phyloP scores from a whole-genome alignment of 805 yeast genomes.

The Sugiyamaella americana region DNA sequence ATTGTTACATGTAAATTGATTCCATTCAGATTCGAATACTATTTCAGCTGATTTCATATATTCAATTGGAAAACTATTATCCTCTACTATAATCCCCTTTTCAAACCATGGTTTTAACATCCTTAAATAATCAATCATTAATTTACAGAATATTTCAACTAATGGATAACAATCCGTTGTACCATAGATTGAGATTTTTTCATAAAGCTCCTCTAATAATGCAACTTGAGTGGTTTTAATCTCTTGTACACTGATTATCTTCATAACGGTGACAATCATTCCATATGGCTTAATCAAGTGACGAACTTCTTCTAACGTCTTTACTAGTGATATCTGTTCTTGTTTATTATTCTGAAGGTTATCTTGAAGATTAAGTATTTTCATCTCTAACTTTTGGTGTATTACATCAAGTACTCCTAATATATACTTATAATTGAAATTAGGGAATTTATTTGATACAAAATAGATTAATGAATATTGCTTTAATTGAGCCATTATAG shows the following conservation, averaged over 20 bases:
- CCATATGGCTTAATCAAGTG: slow-evolving; percentile 7
- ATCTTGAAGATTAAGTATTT: slow-evolving; percentile 9
- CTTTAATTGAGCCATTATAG: slow-evolving; percentile 9
- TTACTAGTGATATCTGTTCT: too few species aligned
- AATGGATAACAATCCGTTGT: neutral
- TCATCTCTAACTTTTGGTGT: slow-evolving; percentile 3
- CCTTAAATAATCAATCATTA: neutral
- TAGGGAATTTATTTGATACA: slow-evolving; percentile 8
- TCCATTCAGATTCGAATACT: too few species aligned
- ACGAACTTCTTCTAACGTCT: neutral
- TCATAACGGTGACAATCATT: slow-evolving; percentile 5
- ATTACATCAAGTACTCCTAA: slow-evolving; percentile 11
- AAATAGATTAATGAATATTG: slow-evolving; percentile 10
- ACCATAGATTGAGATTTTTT: too few species aligned
- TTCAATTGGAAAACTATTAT: neutral
- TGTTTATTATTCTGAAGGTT: slow-evolving; percentile 2
- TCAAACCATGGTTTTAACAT: neutral
- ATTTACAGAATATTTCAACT: neutral
- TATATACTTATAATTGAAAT: slow-evolving; percentile 10
- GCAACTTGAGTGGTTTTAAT: neutral
- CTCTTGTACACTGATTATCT: slow-evolving; percentile 1
- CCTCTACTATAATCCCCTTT: neutral
- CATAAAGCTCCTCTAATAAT: slow-evolving; percentile 9
- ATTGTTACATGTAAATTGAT: too few species aligned
- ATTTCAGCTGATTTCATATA: too few species aligned